These are phyloP conservation scores for Brasenia schreberi DNA, from an alignment of 164 flowering plant species.

Conservation along the genomic window DNA sequence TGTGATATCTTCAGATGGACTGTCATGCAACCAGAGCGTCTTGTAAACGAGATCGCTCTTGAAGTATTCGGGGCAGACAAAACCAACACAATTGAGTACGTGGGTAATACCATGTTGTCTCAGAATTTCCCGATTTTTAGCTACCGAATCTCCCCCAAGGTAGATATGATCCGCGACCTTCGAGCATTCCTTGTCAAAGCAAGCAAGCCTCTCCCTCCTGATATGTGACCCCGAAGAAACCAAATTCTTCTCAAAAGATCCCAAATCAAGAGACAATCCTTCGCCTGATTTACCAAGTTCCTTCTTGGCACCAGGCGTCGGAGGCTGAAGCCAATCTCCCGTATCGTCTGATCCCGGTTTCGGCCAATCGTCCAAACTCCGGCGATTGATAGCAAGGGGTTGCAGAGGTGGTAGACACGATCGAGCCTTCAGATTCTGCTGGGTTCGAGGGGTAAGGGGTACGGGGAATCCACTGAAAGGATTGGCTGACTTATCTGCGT, in stretches of 20 bases:
- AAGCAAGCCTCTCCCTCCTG: slow-evolving; percentile 60
- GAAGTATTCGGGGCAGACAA: slow-evolving; percentile 81
- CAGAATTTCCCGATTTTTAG: slow-evolving; percentile 55
- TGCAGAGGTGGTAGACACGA: slow-evolving; percentile 53
- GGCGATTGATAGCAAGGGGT: slow-evolving; percentile 46
- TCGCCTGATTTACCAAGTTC: slow-evolving; percentile 11
- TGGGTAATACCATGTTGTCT: slow-evolving; percentile 61
- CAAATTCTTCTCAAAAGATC: not conserved
- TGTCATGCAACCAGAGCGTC: slow-evolving; percentile 82
- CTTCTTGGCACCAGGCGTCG: slow-evolving; percentile 35
- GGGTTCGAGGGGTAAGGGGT: not conserved
- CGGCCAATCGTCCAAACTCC: slow-evolving; percentile 59
- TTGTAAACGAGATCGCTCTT: slow-evolving; percentile 72
- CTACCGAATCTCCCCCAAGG: slow-evolving; percentile 71
- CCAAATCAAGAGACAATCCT: not conserved
- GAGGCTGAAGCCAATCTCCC: slow-evolving; percentile 58
- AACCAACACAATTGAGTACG: slow-evolving; percentile 88
- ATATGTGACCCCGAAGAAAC: slow-evolving; percentile 25
- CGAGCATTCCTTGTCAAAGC: slow-evolving; percentile 80
- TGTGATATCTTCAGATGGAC: slow-evolving; percentile 75
- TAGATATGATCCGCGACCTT: slow-evolving; percentile 63
- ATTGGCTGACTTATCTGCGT: not conserved
- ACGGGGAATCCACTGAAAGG: not conserved
- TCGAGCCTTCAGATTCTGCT: slow-evolving; percentile 22
- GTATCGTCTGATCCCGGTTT: slow-evolving; percentile 66